These are phyloP conservation scores for Beauveria sp. DNA, from an alignment of 2,329 filamentous ascomycete genomes.

Conservation along the genomic window DNA sequence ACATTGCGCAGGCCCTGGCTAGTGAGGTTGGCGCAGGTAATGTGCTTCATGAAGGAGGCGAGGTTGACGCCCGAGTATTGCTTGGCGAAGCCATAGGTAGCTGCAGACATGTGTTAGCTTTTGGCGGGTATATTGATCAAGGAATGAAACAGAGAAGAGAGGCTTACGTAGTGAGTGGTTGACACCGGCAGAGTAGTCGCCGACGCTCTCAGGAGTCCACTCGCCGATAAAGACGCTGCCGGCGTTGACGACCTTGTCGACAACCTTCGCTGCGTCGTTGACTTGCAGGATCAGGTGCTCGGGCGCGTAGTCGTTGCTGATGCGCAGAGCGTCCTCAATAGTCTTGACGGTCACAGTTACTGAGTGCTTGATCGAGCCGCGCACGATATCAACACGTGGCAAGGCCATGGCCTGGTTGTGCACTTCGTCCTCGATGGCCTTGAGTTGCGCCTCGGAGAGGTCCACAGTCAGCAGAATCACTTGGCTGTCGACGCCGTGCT, in stretches of 20 bases:
- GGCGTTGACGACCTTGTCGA: constrained; percentile 80
- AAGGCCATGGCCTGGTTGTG: constrained; percentile 80
- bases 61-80: constrained; percentile 98
- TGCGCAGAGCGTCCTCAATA: constrained; percentile 64
- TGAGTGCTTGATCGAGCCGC: constrained; percentile 83
- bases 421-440: constrained; percentile 84
- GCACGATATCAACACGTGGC: constrained; percentile 86
- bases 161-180: constrained; percentile 93
- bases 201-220: constrained; percentile 97
- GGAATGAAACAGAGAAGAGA: neutral
- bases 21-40: constrained; percentile 87
- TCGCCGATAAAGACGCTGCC: constrained; percentile 92
- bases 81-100: constrained; percentile 95
- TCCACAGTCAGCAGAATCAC: constrained; percentile 85
- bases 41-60: constrained; percentile 94
- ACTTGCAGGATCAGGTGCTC: constrained; percentile 95
- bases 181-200: constrained; percentile 95
- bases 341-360: constrained; percentile 72
- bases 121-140: neutral
- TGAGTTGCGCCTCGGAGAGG: constrained; percentile 62
- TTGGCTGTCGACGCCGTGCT: constrained; percentile 94
- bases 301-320: constrained; percentile 91
- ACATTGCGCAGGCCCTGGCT: constrained; percentile 79
- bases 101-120: constrained; percentile 35
- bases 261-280: constrained; percentile 62